Evolutionary conservation across 352 stramenopile species (phyloP), one percentile per base, ranked within the genome.

Genomic region (Phytopythium mirpurense): DNA sequence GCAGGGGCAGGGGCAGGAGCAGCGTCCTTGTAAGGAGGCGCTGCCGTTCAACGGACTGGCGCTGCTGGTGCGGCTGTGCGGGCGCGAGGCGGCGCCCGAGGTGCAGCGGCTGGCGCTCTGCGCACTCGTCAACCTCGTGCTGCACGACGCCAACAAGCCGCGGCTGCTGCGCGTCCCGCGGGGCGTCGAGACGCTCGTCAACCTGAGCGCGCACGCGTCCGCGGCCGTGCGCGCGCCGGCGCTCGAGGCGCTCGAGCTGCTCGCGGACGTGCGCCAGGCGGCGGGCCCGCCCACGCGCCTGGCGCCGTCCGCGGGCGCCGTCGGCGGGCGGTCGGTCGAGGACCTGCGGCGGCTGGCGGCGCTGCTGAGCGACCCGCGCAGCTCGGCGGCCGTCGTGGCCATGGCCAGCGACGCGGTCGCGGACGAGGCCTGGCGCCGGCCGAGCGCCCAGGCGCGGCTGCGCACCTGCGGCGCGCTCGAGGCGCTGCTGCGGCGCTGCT

Each of bases 111-210:
- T 86, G 31, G 86, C 72, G 15, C 76, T 88, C 44, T 88, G 79
- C 19, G 84, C 80, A 2, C 44, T 95, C 44, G 79, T 89, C 59
- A 96, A 95, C 57, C 68, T 96, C 56, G 83, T 75, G 51, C 73
- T 95, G 24, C 81, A 93, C 68, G 87, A 96, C 51, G 51, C 60
- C 32, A 89, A 95, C 69, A 96, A 96, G 69, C 73, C 70, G 0
- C 58, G 53, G 35, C 67, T 96, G 46, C 72, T 95, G 1, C 68
- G 86, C 38, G 65, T 91, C 2, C 65, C 78, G n/a, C 67, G 77
- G 32, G 87, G 72, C 1, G 72, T 96, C 19, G 87, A 95, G 63
- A 84, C 74, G 34, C 68, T 94, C 9, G 86, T 92, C 8, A 84
- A 79, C 21, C 64, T 95, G 27, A 89, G 78, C 40, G 87, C 79